Conservation (phyloP, 108 stramenopile species). For the Skeletonema menzelii region DNA sequence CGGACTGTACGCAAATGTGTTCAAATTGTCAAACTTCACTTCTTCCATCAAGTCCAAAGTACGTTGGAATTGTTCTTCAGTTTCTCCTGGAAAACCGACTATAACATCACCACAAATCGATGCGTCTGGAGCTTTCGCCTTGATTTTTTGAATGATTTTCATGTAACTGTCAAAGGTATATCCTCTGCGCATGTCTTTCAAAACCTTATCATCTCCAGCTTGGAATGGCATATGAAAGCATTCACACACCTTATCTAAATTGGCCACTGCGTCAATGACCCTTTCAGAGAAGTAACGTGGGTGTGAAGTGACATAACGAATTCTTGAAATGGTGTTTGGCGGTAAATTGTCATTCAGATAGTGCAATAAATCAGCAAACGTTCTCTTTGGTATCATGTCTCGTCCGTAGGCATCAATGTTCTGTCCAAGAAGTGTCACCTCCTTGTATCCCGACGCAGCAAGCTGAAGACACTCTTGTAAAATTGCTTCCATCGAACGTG, state of each 20-base stretch:
- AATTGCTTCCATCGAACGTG: constrained; percentile 82
- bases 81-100: constrained; percentile 90
- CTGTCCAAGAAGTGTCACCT: constrained; percentile 92
- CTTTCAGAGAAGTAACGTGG: constrained; percentile 91
- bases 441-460: constrained; percentile 68
- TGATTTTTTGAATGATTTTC: constrained; percentile 84
- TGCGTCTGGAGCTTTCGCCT: constrained; percentile 69
- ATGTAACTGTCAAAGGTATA: constrained; percentile 91
- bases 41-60: constrained; percentile 84
- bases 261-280: constrained; percentile 91
- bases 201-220: constrained; percentile 82
- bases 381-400: constrained; percentile 84
- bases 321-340: constrained; percentile 55
- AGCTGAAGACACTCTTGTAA: constrained; percentile 78
- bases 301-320: constrained; percentile 92
- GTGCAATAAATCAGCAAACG: constrained; percentile 86
- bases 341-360: constrained; percentile 70
- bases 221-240: constrained; percentile 94
- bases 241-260: constrained; percentile 79
- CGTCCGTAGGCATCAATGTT: constrained; percentile 96
- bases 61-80: constrained; percentile 77
- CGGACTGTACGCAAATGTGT: constrained; percentile 57
- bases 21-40: constrained; percentile 66
- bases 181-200: constrained; percentile 86
- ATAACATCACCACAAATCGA: constrained; percentile 83